Percentiles rank a stretch among this genome's conserved stretches.
phyloP scores from a whole-genome alignment of 2,329 filamentous ascomycete species.

The Beauveria scarabaeidicola region DNA sequence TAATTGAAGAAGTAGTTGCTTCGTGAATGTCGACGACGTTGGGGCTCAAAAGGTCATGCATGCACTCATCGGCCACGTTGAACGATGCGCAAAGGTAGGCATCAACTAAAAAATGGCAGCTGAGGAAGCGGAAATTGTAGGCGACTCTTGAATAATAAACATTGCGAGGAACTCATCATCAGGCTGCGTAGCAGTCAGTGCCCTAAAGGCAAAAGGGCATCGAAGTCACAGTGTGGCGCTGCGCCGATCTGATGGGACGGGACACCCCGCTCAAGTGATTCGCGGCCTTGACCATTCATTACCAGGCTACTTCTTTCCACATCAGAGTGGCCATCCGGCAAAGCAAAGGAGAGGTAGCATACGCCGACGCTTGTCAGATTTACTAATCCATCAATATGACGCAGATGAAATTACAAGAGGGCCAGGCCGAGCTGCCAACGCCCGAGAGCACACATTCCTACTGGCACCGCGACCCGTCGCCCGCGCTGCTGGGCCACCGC shows the following conservation, averaged over 20 bases:
- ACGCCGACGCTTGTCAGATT: too few species aligned
- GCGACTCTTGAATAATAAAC: background rate
- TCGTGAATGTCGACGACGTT: background rate
- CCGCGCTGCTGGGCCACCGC: conserved; percentile 55
- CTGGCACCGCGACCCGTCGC: conserved; percentile 64
- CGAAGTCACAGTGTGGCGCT: background rate
- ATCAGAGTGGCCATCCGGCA: background rate
- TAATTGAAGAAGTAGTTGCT: background rate
- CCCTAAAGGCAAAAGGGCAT: background rate
- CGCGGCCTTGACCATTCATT: background rate
- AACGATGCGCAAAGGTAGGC: background rate
- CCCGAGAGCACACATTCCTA: conserved; percentile 55
- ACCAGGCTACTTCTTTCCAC: background rate
- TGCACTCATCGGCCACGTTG: background rate
- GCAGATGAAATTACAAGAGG: conserved; percentile 20
- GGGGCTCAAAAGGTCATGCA: background rate
- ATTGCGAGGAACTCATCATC: background rate
- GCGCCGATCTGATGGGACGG: background rate
- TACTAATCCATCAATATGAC: conserved; percentile 21
- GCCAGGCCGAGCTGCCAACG: conserved; percentile 50
- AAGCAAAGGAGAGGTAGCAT: background rate
- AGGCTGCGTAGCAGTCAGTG: background rate
- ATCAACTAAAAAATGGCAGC: background rate
- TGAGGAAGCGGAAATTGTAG: background rate
- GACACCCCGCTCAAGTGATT: too few species aligned